Percentiles rank a stretch among this genome's conserved stretches.
Evolutionary conservation across 805 yeast species (phyloP).

Genomic region (Saccharomycopsis oosterbeekiorum): DNA sequence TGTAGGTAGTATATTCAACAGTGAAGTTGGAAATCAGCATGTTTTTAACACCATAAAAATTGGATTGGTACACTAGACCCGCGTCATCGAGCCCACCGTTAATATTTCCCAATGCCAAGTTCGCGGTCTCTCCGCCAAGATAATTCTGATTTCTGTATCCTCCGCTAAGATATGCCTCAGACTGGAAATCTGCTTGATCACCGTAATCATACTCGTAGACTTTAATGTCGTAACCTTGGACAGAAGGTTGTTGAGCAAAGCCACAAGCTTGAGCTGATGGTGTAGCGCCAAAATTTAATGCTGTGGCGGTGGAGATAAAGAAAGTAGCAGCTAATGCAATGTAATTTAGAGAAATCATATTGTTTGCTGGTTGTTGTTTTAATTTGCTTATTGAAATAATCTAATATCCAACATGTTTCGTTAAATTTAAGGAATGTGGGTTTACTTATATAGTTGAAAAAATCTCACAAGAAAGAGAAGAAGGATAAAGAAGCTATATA

Average conservation of each 20-base stretch:
- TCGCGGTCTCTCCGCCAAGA: too few species aligned
- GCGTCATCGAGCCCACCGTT: too few species aligned
- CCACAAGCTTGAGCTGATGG: slow-evolving; percentile 3
- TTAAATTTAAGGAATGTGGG: too few species aligned
- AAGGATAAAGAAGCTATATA: too few species aligned
- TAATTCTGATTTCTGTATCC: background rate
- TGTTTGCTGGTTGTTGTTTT: background rate
- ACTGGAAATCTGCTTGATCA: background rate
- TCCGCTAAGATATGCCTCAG: background rate
- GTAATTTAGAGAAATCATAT: background rate
- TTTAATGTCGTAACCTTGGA: background rate
- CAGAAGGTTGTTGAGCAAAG: background rate
- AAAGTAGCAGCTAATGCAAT: background rate
- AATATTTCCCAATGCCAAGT: too few species aligned
- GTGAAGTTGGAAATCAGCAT: slow-evolving; percentile 20
- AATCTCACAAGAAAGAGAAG: too few species aligned
- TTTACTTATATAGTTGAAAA: too few species aligned
- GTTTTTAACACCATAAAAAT: background rate
- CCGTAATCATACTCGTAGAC: background rate
- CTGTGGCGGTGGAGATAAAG: background rate
- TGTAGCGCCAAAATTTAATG: background rate
- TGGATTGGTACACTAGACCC: too few species aligned
- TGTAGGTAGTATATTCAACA: slow-evolving; percentile 23
- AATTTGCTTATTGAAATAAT: too few species aligned
- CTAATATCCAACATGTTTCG: too few species aligned